These are phyloP conservation scores for Acanthamoeba royreba DNA, from an alignment of 208 protist species.

Conservation along the genomic window DNA sequence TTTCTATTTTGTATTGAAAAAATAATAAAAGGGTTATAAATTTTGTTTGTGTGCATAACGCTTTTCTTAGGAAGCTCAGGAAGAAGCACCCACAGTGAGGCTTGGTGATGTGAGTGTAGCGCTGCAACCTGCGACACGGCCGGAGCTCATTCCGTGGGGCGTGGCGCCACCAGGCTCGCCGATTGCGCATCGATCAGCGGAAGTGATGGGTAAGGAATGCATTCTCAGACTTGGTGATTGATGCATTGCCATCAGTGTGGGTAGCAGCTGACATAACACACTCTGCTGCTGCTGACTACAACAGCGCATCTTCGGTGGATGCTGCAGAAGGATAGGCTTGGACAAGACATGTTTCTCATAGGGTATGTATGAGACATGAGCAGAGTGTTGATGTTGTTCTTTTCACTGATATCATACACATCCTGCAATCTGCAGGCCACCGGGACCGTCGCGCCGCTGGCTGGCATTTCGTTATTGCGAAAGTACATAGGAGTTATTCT, in stretches of 20 bases:
- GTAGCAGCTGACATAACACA: no score
- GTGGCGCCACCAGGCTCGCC: constrained; percentile 34
- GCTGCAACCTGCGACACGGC: background rate
- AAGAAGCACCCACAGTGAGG: no score
- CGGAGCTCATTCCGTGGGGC: constrained; percentile 17
- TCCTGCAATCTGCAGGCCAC: constrained; percentile 60
- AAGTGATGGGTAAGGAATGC: background rate
- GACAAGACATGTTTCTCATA: constrained; percentile 94
- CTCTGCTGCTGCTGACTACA: no score
- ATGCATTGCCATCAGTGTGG: no score
- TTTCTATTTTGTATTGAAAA: no score
- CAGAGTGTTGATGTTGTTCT: background rate
- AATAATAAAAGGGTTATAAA: no score
- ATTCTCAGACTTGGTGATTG: background rate
- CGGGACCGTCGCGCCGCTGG: constrained; percentile 84
- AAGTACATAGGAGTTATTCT: no score
- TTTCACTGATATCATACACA: background rate
- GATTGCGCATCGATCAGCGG: background rate
- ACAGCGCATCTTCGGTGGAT: constrained; percentile 87
- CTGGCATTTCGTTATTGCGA: constrained; percentile 79
- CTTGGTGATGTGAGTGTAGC: background rate
- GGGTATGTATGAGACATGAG: constrained; percentile 61
- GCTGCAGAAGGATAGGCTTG: constrained; percentile 88
- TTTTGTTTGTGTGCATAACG: no score
- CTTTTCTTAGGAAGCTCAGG: no score